phyloP scores from a whole-genome alignment of 805 yeast genomes.

The Ogataea angusta region DNA sequence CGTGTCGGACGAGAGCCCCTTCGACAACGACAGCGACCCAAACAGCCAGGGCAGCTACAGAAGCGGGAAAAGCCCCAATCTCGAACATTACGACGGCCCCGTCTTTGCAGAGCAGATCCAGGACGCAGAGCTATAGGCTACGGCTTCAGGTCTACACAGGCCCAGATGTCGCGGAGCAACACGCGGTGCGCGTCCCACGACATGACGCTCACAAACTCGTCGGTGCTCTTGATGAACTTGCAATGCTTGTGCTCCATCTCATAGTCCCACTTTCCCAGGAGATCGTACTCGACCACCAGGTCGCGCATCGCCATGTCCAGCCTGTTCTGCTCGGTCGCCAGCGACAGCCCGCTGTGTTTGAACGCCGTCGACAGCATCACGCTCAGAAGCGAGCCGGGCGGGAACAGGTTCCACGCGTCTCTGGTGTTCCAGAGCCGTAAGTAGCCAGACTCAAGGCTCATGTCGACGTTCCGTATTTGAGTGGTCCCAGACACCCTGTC shows the following conservation, averaged over 20 bases:
- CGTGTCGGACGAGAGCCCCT: conserved; percentile 17
- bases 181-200: conserved; percentile 20
- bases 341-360: conserved; percentile 22
- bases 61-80: background rate
- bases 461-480: conserved; percentile 8
- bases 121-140: conserved; percentile 19
- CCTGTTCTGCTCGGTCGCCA: conserved; percentile 20
- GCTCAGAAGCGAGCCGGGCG: conserved; percentile 15
- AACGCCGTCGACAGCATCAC: conserved; percentile 14
- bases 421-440: conserved; percentile 23
- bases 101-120: conserved; percentile 24
- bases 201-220: conserved; percentile 15
- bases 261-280: conserved; percentile 22
- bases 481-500: conserved; percentile 17
- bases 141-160: conserved; percentile 20
- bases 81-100: conserved; percentile 10
- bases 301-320: conserved; percentile 10
- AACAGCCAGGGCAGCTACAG: conserved; percentile 4
- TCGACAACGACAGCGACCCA: conserved; percentile 21
- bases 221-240: conserved; percentile 14
- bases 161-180: conserved; percentile 21
- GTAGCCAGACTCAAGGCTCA: conserved; percentile 16
- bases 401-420: conserved; percentile 23
- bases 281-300: conserved; percentile 19
- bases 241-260: conserved; percentile 19